These are phyloP conservation scores for Solanum gracilifrons DNA, from an alignment of 257 asterid species.

Conservation along the genomic window DNA sequence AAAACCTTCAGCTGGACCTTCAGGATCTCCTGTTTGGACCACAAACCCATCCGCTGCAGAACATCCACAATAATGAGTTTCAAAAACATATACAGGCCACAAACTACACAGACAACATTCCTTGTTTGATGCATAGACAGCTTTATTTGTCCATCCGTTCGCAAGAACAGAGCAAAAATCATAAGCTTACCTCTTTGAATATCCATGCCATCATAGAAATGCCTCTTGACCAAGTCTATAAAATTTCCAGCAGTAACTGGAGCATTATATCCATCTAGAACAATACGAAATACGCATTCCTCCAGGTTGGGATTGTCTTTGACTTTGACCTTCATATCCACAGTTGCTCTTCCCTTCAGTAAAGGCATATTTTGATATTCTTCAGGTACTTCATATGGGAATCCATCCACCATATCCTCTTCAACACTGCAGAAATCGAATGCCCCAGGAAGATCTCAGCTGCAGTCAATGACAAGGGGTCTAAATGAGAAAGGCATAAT, in stretches of 20 bases:
- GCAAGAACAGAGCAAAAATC: neutral
- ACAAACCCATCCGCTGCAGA: conserved; percentile 96
- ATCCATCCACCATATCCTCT: conserved; percentile 99
- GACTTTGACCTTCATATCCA: conserved; percentile 96
- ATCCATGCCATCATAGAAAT: conserved; percentile 98
- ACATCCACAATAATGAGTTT: conserved; percentile 17
- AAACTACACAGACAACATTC: neutral
- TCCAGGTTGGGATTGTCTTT: conserved; percentile 82
- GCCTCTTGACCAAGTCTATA: conserved; percentile 84
- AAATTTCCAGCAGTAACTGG: conserved; percentile 96
- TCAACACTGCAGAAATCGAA: conserved; percentile 99
- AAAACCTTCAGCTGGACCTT: conserved; percentile 98
- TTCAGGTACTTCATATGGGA: conserved; percentile 94
- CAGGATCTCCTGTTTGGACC: conserved; percentile 99
- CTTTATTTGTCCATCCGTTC: neutral
- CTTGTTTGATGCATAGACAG: neutral
- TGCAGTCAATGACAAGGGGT: conserved; percentile 96
- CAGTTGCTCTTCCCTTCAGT: conserved; percentile 91
- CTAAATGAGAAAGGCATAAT: conserved; percentile 64
- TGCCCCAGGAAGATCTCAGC: conserved; percentile 99
- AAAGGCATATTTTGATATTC: conserved; percentile 81
- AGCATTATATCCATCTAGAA: conserved; percentile 94
- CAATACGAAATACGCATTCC: conserved; percentile 72
- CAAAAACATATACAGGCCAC: neutral
- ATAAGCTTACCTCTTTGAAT: conserved; percentile 76